Conservation (phyloP, 371 early-diverging fungal genomes). For the Lichtheimia hyalospora region DNA sequence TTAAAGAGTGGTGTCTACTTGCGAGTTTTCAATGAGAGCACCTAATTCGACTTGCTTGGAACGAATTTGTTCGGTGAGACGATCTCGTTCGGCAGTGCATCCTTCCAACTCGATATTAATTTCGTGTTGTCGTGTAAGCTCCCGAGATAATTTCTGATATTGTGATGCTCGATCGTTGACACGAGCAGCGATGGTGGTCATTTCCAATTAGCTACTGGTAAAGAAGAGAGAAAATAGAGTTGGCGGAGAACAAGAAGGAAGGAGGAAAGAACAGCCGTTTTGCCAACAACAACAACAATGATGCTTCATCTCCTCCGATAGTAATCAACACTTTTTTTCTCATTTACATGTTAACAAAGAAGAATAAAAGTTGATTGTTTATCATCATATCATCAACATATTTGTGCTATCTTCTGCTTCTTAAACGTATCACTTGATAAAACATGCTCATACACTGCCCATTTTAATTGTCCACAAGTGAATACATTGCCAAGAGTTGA, state of each 20-base stretch:
- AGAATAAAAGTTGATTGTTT: too few relatives aligned
- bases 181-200: constrained; percentile 11
- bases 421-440: too few relatives aligned
- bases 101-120: constrained; percentile 12
- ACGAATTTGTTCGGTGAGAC: constrained; percentile 8
- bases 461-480: too few relatives aligned
- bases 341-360: too few relatives aligned
- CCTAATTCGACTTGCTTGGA: constrained; percentile 14
- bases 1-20: neutral
- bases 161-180: constrained; percentile 13
- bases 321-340: too few relatives aligned
- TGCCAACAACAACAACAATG: too few relatives aligned
- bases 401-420: too few relatives aligned
- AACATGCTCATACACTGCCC: too few relatives aligned
- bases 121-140: constrained; percentile 11
- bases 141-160: constrained; percentile 11
- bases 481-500: too few relatives aligned
- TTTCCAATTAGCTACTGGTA: neutral
- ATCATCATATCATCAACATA: too few relatives aligned
- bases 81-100: constrained; percentile 10
- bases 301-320: too few relatives aligned
- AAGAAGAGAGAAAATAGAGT: neutral
- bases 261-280: too few relatives aligned
- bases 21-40: constrained; percentile 15
- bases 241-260: neutral